phyloP scores from a whole-genome alignment of 768 basidiomycete genomes.

The Solioccasus polychromus region DNA sequence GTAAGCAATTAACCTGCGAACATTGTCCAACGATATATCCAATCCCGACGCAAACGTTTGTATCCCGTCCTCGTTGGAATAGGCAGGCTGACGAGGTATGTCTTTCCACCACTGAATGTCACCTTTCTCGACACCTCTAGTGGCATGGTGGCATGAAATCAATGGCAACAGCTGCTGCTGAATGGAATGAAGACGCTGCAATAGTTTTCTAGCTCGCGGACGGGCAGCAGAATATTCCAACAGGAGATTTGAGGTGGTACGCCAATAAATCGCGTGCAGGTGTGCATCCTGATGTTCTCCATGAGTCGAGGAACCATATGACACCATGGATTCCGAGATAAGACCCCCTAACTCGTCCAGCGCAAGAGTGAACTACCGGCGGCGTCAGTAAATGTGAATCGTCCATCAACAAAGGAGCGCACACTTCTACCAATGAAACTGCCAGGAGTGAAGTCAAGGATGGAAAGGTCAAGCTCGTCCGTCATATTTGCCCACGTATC shows the following conservation, averaged over 20 bases:
- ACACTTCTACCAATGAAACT: conserved; percentile 32
- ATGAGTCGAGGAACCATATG: neutral
- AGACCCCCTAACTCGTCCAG: conserved; percentile 28
- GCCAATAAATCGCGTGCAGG: conserved; percentile 27
- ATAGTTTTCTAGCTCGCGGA: conserved; percentile 15
- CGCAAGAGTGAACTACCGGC: conserved; percentile 25
- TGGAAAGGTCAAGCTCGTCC: conserved; percentile 5
- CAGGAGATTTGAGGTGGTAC: conserved; percentile 30
- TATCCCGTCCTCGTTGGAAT: conserved; percentile 8
- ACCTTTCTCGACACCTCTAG: neutral
- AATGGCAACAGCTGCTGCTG: conserved; percentile 13
- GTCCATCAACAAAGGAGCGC: conserved; percentile 1
- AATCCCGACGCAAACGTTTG: conserved; percentile 17
- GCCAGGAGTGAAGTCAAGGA: conserved; percentile 24
- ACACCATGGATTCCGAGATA: conserved; percentile 3
- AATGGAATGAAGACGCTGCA: conserved; percentile 14
- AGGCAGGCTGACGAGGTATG: neutral
- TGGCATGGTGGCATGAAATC: neutral
- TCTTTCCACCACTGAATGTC: conserved; percentile 9
- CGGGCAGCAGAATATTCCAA: conserved; percentile 32
- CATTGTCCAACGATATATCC: conserved; percentile 19
- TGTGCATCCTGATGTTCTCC: conserved; percentile 9
- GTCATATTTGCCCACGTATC: conserved; percentile 22
- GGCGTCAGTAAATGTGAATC: conserved; percentile 1
- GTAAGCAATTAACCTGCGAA: conserved; percentile 20